These are phyloP conservation scores for Saksenaea oblongispora DNA, from an alignment of 371 early-diverging fungal species.

Conservation along the genomic window DNA sequence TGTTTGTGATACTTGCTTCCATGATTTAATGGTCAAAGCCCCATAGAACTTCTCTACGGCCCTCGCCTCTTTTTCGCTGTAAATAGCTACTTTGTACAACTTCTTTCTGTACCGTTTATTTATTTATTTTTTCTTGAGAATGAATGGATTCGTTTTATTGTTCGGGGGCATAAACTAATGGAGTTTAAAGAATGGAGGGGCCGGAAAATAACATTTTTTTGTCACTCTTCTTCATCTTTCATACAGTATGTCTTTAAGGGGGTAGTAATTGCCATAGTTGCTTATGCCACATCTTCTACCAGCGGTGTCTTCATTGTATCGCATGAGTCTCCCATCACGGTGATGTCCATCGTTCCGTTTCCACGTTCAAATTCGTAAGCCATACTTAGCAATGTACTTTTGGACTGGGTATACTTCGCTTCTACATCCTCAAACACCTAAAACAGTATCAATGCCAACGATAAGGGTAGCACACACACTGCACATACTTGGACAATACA, in stretches of 20 bases:
- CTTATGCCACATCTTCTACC: background rate
- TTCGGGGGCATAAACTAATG: background rate
- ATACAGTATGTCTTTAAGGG: background rate
- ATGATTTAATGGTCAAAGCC: constrained; percentile 22
- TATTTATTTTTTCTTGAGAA: background rate
- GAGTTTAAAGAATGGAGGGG: background rate
- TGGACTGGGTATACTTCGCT: constrained; percentile 24
- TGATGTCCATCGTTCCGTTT: constrained; percentile 40
- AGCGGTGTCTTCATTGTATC: background rate
- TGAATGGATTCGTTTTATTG: background rate
- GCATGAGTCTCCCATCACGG: constrained; percentile 14
- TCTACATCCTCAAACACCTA: constrained; percentile 60
- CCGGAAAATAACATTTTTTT: background rate
- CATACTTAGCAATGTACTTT: constrained; percentile 24
- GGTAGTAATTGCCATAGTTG: background rate
- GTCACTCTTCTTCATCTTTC: background rate
- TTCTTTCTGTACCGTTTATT: background rate
- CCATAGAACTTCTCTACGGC: background rate
- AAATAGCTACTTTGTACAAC: background rate
- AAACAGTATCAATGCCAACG: background rate
- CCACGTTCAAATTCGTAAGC: constrained; percentile 58
- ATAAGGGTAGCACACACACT: background rate
- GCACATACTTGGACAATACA: constrained; percentile 52
- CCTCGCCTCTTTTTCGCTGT: background rate
- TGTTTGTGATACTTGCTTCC: constrained; percentile 45